Evolutionary conservation across 2,329 filamentous ascomycete species (phyloP).

Genomic region (Epichloe brachyelytri): DNA sequence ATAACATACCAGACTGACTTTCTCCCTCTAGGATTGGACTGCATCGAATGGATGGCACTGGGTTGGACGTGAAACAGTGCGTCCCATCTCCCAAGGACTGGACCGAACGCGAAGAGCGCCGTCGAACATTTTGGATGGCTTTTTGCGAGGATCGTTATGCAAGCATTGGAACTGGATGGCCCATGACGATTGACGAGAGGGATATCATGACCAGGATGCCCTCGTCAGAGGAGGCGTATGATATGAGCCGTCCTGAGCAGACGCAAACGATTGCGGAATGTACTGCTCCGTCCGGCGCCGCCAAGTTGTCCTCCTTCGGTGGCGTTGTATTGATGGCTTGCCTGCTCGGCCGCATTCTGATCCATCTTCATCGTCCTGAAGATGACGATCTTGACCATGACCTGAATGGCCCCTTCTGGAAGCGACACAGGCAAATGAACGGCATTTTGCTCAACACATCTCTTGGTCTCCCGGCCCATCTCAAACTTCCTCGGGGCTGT

Average conservation of each 20-base stretch:
- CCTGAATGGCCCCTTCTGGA: constrained; percentile 91
- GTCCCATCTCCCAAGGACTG: constrained; percentile 77
- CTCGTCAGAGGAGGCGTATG: constrained; percentile 70
- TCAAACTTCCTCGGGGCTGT: constrained; percentile 64
- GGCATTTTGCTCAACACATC: constrained; percentile 81
- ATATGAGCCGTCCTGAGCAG: constrained; percentile 62
- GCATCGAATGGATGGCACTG: constrained; percentile 70
- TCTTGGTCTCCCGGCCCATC: constrained; percentile 63
- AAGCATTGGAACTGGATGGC: constrained; percentile 94
- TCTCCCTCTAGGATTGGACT: constrained; percentile 62
- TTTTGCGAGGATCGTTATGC: constrained; percentile 87
- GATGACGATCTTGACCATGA: constrained; percentile 72
- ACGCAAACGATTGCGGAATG: constrained; percentile 58
- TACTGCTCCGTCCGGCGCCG: constrained; percentile 57
- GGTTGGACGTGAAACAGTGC: constrained; percentile 86
- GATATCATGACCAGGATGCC: constrained; percentile 85
- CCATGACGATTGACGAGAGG: constrained; percentile 82
- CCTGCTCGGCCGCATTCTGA: constrained; percentile 80
- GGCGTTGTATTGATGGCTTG: constrained; percentile 76
- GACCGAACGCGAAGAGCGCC: constrained; percentile 84
- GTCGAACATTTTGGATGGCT: constrained; percentile 89
- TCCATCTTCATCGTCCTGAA: constrained; percentile 80
- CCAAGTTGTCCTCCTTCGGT: constrained; percentile 63
- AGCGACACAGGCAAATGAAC: constrained; percentile 77
- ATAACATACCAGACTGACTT: constrained; percentile 15